Evolutionary conservation across 306 rosid genomes (phyloP).

Genomic region (Carpinus viminea): DNA sequence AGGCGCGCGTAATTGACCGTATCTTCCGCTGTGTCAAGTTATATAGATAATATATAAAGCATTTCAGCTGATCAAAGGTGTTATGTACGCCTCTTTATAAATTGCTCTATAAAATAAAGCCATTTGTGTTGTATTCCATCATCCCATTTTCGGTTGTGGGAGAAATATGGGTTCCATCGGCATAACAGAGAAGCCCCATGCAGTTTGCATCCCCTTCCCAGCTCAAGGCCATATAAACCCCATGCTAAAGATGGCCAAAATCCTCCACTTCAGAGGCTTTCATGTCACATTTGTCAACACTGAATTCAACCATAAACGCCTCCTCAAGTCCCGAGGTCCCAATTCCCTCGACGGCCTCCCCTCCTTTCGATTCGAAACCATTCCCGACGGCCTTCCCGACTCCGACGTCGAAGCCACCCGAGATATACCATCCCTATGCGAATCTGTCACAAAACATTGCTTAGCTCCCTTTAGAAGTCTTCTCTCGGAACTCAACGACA

Average conservation of each 20-base stretch:
- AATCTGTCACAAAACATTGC: conserved; percentile 34
- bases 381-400: conserved; percentile 61
- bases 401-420: conserved; percentile 44
- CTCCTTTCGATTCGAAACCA: conserved; percentile 39
- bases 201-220: conserved; percentile 43
- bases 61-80: too few relatives aligned
- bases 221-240: conserved; percentile 53
- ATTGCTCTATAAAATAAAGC: too few relatives aligned
- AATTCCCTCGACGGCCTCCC: conserved; percentile 23
- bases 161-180: conserved; percentile 14
- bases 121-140: too few relatives aligned
- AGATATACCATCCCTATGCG: conserved; percentile 38
- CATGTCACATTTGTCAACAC: conserved; percentile 45
- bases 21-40: too few relatives aligned
- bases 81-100: too few relatives aligned
- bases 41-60: too few relatives aligned
- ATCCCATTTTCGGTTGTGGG: neutral
- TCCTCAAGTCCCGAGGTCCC: conserved; percentile 36
- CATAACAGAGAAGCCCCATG: conserved; percentile 22
- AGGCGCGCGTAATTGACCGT: too few relatives aligned
- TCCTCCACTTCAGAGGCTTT: conserved; percentile 40
- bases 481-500: conserved; percentile 30
- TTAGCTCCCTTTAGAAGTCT: conserved; percentile 43
- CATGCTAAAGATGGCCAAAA: conserved; percentile 40
- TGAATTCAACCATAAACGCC: conserved; percentile 38